These are phyloP conservation scores for Melampsora americana DNA, from an alignment of 1,284 basidiomycete genomes.

Conservation along the genomic window DNA sequence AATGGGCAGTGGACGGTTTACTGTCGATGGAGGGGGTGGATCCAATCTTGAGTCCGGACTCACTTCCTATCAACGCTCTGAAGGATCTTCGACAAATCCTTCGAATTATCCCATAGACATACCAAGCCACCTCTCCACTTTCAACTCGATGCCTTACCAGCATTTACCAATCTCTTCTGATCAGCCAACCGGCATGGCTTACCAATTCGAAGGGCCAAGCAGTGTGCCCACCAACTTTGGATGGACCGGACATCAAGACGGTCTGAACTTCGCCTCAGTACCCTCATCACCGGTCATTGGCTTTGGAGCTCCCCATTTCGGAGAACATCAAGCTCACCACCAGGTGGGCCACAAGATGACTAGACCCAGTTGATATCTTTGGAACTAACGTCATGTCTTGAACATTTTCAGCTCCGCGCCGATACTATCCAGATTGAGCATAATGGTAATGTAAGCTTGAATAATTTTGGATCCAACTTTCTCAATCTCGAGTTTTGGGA, in stretches of 20 bases:
- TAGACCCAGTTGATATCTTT: not conserved
- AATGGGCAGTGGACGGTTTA: constrained; percentile 30
- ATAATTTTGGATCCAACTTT: too few relatives aligned
- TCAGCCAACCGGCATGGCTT: not conserved
- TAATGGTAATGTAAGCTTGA: not conserved
- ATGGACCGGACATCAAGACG: not conserved
- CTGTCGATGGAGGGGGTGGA: constrained; percentile 41
- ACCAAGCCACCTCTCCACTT: not conserved
- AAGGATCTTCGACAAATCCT: not conserved
- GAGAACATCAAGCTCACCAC: constrained; percentile 4
- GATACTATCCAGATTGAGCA: not conserved
- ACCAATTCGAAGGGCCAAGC: constrained; percentile 3
- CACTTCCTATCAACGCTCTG: not conserved
- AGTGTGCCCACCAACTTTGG: constrained; percentile 23
- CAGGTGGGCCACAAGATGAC: not conserved
- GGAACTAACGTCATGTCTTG: not conserved
- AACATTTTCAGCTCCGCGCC: not conserved
- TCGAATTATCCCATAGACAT: not conserved
- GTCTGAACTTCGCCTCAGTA: constrained; percentile 17
- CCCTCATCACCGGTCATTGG: constrained; percentile 25
- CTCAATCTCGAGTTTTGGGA: too few relatives aligned
- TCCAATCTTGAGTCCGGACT: not conserved
- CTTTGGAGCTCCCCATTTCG: not conserved
- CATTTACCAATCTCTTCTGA: constrained; percentile 5
- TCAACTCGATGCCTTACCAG: not conserved